Conservation (phyloP, 306 rosid genomes). For the Cucumis sativus region DNA sequence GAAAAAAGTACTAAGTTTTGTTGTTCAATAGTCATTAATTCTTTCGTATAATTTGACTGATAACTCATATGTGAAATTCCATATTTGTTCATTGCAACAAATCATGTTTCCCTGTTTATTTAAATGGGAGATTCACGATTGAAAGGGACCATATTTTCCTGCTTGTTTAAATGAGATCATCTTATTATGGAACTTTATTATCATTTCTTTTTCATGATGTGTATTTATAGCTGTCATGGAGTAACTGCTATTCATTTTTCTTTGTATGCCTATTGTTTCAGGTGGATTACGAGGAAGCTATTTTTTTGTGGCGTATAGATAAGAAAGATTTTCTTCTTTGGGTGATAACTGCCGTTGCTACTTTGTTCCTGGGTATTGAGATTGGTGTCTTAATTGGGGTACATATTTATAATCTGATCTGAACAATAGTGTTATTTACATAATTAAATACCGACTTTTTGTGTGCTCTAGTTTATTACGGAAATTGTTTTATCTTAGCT, state of each 20-base stretch:
- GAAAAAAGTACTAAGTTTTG: neutral
- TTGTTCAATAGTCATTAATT: neutral
- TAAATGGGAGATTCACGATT: neutral
- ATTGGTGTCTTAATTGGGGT: slow-evolving; percentile 95
- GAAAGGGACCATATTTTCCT: neutral
- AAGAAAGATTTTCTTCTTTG: slow-evolving; percentile 96
- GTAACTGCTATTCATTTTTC: slow-evolving; percentile 7
- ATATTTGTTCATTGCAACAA: neutral
- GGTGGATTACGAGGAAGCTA: slow-evolving; percentile 90
- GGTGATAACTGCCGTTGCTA: slow-evolving; percentile 65
- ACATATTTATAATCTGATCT: slow-evolving; percentile 21
- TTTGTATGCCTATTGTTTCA: slow-evolving; percentile 26
- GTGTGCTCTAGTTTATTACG: slow-evolving; percentile 1
- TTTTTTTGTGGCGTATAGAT: slow-evolving; percentile 82
- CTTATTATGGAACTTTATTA: neutral
- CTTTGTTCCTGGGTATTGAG: slow-evolving; percentile 91
- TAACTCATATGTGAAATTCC: neutral
- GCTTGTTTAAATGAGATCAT: neutral
- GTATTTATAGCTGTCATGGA: neutral
- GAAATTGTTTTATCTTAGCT: neutral
- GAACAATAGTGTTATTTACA: neutral
- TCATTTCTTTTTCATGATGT: neutral
- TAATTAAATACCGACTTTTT: neutral
- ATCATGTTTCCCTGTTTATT: neutral
- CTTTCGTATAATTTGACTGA: neutral